Base-by-base conservation (phyloP, 257 asterid genomes). In the Gynochthodes officinalis region DNA sequence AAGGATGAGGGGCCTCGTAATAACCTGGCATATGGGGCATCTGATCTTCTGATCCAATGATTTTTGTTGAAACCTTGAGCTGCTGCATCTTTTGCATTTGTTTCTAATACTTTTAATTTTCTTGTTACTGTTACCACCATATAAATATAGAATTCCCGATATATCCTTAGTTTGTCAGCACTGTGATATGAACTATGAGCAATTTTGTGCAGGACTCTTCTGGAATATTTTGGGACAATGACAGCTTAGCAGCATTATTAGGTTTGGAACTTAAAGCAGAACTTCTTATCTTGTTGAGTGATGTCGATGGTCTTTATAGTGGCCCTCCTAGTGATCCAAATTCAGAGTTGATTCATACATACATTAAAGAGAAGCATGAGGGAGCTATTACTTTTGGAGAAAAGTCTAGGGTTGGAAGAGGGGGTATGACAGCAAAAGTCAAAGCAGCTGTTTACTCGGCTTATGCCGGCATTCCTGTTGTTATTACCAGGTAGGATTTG, bases 391-490 rank as follows among this genome's bases (percentile, higher is more conserved):
- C 89, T 32, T 90, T 90, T 64, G 97, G 97, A 59, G 96, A 90
- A 80, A 90, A 90, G 82, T 90, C 97, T 49, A 84, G 97, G 78
- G 96, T 90, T 40, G 97, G 97, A 73, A 81, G 97, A 77, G 97
- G 97, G 37, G 97, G 97, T 12, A 90, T 90, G 97, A 83, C 90
- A n/a, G 96, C 97, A 40, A 89, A 90, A 82, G 97, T 90, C 58
- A 90, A 90, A 79, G 97, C 97, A 64, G 97, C 97, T 52, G 76
- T 83, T 54, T 82, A 76, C 42, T 91, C 96, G 35, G 91, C 97
- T 32, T 74, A 83, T 69, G 77, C 93, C 35, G 96, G 92, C 55
- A 83, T 88, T 53, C 96, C 97, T 25, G 97, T 90, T 64, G 86
- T 90, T 75, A 87, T 90, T 35, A 82, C 97, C 75, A 90, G 92